Evolutionary conservation across 164 flowering plant genomes (phyloP).

Genomic region (Berberis vulgaris): DNA sequence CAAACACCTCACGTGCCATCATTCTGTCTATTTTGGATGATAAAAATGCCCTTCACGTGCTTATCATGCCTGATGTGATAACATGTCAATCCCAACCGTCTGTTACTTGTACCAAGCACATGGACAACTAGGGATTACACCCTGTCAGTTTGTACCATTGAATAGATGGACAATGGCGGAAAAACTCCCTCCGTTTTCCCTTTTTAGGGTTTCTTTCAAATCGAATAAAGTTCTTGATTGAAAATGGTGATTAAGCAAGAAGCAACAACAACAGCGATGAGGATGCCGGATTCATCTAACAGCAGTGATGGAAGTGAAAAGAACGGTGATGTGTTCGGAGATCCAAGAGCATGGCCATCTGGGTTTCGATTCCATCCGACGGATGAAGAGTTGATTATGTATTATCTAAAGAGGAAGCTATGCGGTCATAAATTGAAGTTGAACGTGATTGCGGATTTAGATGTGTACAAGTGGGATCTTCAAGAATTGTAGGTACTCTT

Average conservation of each 20-base stretch:
- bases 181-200: too few relatives aligned
- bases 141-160: too few relatives aligned
- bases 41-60: too few relatives aligned
- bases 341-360: slow-evolving; percentile 24
- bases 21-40: too few relatives aligned
- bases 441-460: slow-evolving; percentile 17
- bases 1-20: too few relatives aligned
- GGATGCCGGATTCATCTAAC: neutral
- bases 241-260: too few relatives aligned
- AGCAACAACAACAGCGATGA: neutral
- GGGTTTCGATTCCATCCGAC: slow-evolving; percentile 33
- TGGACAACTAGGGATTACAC: too few relatives aligned
- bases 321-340: neutral
- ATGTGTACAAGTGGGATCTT: slow-evolving; percentile 31
- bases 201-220: neutral
- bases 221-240: neutral
- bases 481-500: slow-evolving; percentile 26
- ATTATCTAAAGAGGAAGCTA: slow-evolving; percentile 26
- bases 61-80: too few relatives aligned
- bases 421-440: slow-evolving; percentile 17
- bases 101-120: too few relatives aligned
- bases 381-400: slow-evolving; percentile 26
- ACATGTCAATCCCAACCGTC: too few relatives aligned
- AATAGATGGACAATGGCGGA: too few relatives aligned
- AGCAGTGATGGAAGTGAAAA: neutral